Evolutionary conservation across 768 basidiomycete genomes (phyloP), one percentile per base, ranked within the genome.

Genomic region (Porphyrellus cyaneotinctus): DNA sequence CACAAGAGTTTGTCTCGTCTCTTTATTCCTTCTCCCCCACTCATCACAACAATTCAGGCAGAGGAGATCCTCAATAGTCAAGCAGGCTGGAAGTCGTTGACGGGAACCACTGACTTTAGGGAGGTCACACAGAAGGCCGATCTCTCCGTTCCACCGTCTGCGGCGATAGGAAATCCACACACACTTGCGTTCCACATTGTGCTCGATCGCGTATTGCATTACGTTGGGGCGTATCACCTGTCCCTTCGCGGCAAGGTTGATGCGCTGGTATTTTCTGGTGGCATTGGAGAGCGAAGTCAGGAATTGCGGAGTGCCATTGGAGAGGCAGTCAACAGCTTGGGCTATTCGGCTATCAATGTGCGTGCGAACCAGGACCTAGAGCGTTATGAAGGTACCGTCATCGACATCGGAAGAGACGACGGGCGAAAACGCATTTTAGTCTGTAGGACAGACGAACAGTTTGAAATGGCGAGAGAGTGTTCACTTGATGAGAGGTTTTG

Each of bases 191-290:
- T 91, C 62, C 76, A 85, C n/a, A 67, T 94, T 31, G 82, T 94
- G 61, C 72, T 85, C 11, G 91, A 95, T 67, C 75, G 91, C 18
- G 75, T 95, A 43, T 61, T 89, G 50, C 77, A 84, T 60, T 91
- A 75, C 57, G 67, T 91, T 42, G 91, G 87, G 7, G 77, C 83
- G 43, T 93, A 91, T 66, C 81, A 85, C 59, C 72, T 91, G 59
- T 86, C 88, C 65, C 78, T 93, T 22, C 75, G 75, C 30, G 80
- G 80, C 15, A 54, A 74, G 23, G 79, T 93, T 12, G 87, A 93
- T 65, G 91, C 86, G 2, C 62, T 95, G 37, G 88, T 94, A 13
- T 93, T 95, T 65, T 78, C 88, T 0, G 92, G 93, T 4, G 92
- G 92, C 0, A 91, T 97, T 47, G 94, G 94, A 0, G 94, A 97